A percentile compares a stretch with the other conserved stretches of the same genome.
phyloP scores from a whole-genome alignment of 2,329 filamentous ascomycete species.

The Stagonosporopsis vannaccii region DNA sequence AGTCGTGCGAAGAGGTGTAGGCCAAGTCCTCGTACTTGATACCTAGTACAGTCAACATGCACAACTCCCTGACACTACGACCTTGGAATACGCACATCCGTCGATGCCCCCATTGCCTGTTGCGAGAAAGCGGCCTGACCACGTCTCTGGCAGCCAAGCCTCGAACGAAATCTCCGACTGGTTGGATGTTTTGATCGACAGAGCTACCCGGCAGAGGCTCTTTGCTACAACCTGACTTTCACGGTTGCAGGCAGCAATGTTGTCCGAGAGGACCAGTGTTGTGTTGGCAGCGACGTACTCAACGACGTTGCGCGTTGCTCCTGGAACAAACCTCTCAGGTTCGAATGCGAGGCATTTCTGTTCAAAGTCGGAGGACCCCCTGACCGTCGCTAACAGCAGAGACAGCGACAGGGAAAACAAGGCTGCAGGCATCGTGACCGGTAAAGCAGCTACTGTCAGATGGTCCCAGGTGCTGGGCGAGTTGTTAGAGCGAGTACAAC shows the following conservation, averaged over 20 bases:
- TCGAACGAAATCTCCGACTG: constrained; percentile 53
- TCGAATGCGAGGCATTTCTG: constrained; percentile 30
- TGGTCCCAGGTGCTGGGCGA: background rate
- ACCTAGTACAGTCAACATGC: constrained; percentile 38
- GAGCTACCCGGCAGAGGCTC: constrained; percentile 53
- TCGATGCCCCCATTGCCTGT: constrained; percentile 53
- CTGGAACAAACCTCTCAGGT: constrained; percentile 23
- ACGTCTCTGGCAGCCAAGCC: constrained; percentile 46
- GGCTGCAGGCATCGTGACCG: constrained; percentile 9
- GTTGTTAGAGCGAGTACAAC: background rate
- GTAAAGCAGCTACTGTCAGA: background rate
- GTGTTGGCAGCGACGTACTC: constrained; percentile 49
- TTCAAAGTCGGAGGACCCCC: constrained; percentile 16
- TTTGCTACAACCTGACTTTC: constrained; percentile 46
- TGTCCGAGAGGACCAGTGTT: constrained; percentile 50
- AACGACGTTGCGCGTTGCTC: constrained; percentile 29
- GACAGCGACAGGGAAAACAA: constrained; percentile 10
- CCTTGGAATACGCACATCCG: constrained; percentile 45
- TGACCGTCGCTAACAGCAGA: constrained; percentile 1
- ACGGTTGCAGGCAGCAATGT: constrained; percentile 46
- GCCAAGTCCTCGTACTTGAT: constrained; percentile 51
- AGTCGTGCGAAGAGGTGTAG: constrained; percentile 47
- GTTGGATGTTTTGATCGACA: constrained; percentile 53
- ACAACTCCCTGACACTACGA: background rate
- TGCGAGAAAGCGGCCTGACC: constrained; percentile 50